Evolutionary conservation across 148 eudicot genomes (phyloP).

Genomic region (Chenopodium album): DNA sequence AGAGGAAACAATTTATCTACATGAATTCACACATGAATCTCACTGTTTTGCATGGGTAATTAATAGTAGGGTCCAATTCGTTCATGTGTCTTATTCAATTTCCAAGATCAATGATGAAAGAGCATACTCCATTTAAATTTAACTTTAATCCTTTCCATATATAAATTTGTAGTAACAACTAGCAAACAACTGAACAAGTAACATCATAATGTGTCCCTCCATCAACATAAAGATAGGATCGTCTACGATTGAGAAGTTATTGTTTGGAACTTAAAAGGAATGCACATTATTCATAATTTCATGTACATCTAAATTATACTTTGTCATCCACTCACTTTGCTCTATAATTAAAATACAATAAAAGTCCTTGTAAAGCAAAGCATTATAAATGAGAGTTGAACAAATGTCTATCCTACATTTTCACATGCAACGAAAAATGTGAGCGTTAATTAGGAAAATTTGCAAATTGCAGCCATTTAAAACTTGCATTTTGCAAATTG

Average conservation of each 20-base stretch:
- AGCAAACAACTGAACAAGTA: constrained; percentile 15
- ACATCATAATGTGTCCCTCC: constrained; percentile 20
- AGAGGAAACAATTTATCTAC: too few relatives aligned
- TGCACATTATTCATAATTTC: not conserved
- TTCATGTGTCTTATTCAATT: constrained; percentile 21
- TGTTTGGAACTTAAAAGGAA: not conserved
- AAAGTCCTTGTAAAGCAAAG: too few relatives aligned
- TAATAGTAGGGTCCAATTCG: constrained; percentile 13
- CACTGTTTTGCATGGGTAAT: constrained; percentile 1
- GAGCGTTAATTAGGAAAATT: too few relatives aligned
- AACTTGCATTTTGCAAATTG: too few relatives aligned
- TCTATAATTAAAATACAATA: too few relatives aligned
- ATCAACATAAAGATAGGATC: not conserved
- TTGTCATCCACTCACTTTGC: too few relatives aligned
- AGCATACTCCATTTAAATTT: not conserved
- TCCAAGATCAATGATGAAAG: constrained; percentile 25
- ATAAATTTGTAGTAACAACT: not conserved
- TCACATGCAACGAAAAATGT: too few relatives aligned
- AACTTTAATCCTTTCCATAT: constrained; percentile 4
- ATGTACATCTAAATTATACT: not conserved
- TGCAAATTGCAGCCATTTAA: too few relatives aligned
- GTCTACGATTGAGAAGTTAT: not conserved
- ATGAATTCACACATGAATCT: too few relatives aligned
- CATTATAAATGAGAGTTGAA: too few relatives aligned
- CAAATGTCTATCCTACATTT: too few relatives aligned